These are phyloP conservation scores for Jimgerdemannia lactiflua DNA, from an alignment of 192 early-diverging fungal species.

Conservation along the genomic window DNA sequence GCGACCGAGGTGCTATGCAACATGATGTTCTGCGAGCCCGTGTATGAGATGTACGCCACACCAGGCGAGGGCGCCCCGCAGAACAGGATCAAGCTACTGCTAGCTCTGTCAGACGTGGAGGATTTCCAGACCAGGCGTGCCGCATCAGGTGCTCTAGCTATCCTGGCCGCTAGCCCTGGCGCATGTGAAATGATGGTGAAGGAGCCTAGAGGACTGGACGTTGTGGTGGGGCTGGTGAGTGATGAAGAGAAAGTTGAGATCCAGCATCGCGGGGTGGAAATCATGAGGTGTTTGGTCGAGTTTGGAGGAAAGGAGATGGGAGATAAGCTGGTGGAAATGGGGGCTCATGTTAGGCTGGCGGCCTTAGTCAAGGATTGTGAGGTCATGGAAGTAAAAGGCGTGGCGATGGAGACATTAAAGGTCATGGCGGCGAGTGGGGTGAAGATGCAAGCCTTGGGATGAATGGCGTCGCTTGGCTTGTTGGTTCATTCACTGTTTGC, in stretches of 20 bases:
- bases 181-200: constrained; percentile 53
- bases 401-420: constrained; percentile 57
- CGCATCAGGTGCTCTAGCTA: constrained; percentile 82
- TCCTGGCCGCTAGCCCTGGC: constrained; percentile 58
- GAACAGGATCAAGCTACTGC: constrained; percentile 69
- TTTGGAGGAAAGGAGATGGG: constrained; percentile 41
- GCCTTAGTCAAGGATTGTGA: constrained; percentile 44
- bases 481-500: not conserved
- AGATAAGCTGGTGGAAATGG: constrained; percentile 36
- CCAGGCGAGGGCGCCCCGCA: constrained; percentile 34
- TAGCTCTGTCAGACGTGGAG: constrained; percentile 86
- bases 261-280: constrained; percentile 69
- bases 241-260: constrained; percentile 57
- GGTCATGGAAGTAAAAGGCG: constrained; percentile 41
- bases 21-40: constrained; percentile 79
- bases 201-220: not conserved
- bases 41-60: constrained; percentile 76
- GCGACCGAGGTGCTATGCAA: constrained; percentile 93
- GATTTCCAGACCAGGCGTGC: constrained; percentile 82
- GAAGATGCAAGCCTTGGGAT: not conserved
- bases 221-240: constrained; percentile 34
- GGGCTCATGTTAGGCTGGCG: constrained; percentile 24
- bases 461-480: no score
- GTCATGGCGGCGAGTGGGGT: constrained; percentile 45
- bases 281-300: constrained; percentile 62